These are phyloP conservation scores for Warburgia ugandensis DNA, from an alignment of 164 flowering plant genomes.

Conservation along the genomic window DNA sequence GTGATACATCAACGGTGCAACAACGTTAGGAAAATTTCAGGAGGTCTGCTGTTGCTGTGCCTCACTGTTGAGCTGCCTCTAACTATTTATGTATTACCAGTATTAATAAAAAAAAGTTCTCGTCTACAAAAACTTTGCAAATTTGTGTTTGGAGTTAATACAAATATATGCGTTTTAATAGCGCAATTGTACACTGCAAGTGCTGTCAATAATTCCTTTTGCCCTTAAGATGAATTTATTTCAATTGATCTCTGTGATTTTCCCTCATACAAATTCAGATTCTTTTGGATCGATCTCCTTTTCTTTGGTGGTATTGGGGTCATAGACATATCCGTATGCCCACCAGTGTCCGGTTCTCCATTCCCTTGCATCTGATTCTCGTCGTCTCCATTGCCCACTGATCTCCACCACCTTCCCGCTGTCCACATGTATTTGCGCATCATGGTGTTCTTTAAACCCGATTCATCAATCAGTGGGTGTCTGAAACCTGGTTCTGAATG, in stretches of 20 bases:
- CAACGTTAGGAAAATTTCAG: no score
- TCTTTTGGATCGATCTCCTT: constrained; percentile 12
- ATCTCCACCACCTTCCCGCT: constrained; percentile 69
- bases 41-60: no score
- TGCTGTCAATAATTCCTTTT: neutral
- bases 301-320: constrained; percentile 16
- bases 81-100: no score
- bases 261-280: constrained; percentile 8
- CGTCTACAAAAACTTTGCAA: no score
- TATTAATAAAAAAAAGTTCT: no score
- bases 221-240: neutral
- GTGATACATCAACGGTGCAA: no score
- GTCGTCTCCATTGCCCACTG: constrained; percentile 57
- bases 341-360: constrained; percentile 82
- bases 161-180: no score
- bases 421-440: constrained; percentile 39
- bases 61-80: no score
- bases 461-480: constrained; percentile 1
- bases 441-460: constrained; percentile 39
- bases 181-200: no score
- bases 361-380: constrained; percentile 39
- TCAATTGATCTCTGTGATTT: neutral
- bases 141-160: no score
- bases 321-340: constrained; percentile 65
- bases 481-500: neutral